These are phyloP conservation scores for Galeopsis tetrahit DNA, from an alignment of 257 asterid genomes.

Conservation along the genomic window DNA sequence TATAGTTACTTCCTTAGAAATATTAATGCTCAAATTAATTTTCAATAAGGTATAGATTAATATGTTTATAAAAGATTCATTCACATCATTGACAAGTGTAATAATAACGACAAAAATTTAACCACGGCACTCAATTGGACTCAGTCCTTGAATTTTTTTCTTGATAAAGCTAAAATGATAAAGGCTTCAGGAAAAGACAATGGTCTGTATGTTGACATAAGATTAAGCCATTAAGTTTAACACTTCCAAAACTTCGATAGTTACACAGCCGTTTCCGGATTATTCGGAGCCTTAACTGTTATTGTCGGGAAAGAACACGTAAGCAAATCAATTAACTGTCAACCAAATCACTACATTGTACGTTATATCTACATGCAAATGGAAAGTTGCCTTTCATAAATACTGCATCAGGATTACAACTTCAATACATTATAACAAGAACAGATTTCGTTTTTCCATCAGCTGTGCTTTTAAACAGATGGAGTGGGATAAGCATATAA, in stretches of 20 bases:
- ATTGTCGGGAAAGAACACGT: background rate
- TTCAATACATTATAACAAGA: background rate
- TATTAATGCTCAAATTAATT: too few species aligned
- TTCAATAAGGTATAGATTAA: too few species aligned
- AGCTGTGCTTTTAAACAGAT: background rate
- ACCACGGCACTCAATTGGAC: background rate
- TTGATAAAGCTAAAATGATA: background rate
- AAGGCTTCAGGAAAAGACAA: background rate
- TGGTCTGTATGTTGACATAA: background rate
- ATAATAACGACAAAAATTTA: background rate
- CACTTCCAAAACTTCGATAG: background rate
- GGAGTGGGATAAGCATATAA: background rate
- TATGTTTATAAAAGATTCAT: background rate
- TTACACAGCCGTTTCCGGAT: background rate
- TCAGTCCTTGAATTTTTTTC: background rate
- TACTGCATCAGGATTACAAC: background rate
- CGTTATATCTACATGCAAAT: conserved; percentile 6
- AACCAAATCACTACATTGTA: background rate
- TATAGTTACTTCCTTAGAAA: background rate
- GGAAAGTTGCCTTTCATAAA: background rate
- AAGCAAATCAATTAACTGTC: background rate
- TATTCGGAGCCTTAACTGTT: background rate
- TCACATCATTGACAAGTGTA: background rate
- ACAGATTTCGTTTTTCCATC: background rate
- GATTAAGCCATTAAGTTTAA: too few species aligned